Percentiles rank a stretch among this genome's conserved stretches.
Evolutionary conservation across 306 rosid genomes (phyloP).

Genomic region (Glycine tomentella): DNA sequence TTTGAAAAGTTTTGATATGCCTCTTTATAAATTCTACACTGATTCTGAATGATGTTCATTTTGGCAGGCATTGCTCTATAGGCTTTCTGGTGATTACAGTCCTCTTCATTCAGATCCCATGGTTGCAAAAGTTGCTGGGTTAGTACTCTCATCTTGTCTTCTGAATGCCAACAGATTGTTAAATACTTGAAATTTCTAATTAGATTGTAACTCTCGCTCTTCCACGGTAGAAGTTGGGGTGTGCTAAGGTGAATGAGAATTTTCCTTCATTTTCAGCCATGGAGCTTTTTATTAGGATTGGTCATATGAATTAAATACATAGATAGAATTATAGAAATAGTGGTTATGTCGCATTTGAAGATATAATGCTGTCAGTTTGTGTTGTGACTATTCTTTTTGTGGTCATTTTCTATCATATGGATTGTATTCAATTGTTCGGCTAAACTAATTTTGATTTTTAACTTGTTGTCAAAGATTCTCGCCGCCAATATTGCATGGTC

Average conservation of each 20-base stretch:
- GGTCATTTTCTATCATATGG: not conserved
- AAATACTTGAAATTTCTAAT: conserved; percentile 38
- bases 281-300: conserved; percentile 25
- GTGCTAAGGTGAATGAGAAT: conserved; percentile 24
- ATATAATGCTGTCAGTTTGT: conserved; percentile 14
- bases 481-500: conserved; percentile 89
- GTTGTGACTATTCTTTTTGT: conserved; percentile 5
- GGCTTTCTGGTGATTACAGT: conserved; percentile 89
- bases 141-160: conserved; percentile 51
- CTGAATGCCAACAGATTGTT: conserved; percentile 6
- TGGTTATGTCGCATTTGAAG: conserved; percentile 9
- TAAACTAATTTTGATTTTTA: conserved; percentile 38
- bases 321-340: not conserved
- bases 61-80: conserved; percentile 91
- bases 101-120: conserved; percentile 95
- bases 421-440: conserved; percentile 16
- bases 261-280: conserved; percentile 23
- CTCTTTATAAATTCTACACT: conserved; percentile 17
- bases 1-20: conserved; percentile 22
- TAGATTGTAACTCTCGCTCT: not conserved
- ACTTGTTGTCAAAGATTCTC: conserved; percentile 68
- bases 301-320: conserved; percentile 20
- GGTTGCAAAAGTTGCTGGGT: conserved; percentile 92
- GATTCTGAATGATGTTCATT: conserved; percentile 44
- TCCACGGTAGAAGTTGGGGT: not conserved